A percentile compares a stretch with the other conserved stretches of the same genome.
These are phyloP conservation scores for Cytospora mali DNA, from an alignment of 2,329 filamentous ascomycete genomes.

Conservation along the genomic window DNA sequence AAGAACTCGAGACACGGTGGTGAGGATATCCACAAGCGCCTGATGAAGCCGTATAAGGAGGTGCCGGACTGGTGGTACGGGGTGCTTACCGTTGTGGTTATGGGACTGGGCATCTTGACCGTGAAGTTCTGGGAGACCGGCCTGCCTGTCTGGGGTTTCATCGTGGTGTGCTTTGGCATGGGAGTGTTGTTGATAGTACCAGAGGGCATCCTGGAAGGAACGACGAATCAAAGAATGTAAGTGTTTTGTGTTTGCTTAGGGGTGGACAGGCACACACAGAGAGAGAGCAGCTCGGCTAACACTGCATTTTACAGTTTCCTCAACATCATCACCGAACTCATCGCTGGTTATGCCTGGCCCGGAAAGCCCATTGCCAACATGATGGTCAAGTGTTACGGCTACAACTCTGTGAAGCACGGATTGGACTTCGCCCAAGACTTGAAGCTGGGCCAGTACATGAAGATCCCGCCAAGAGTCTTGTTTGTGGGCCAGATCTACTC, in stretches of 20 bases:
- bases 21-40: conserved; percentile 42
- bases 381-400: conserved; percentile 40
- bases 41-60: conserved; percentile 42
- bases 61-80: conserved; percentile 46
- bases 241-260: background rate
- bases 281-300: background rate
- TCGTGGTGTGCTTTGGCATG: conserved; percentile 34
- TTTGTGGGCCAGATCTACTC: conserved; percentile 41
- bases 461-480: conserved; percentile 38
- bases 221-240: conserved; percentile 35
- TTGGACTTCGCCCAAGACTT: conserved; percentile 39
- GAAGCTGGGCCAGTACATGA: conserved; percentile 39
- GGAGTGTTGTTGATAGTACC: conserved; percentile 33
- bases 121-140: conserved; percentile 34
- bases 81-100: conserved; percentile 36
- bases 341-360: conserved; percentile 38
- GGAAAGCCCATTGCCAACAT: conserved; percentile 38
- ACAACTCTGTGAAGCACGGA: conserved; percentile 39
- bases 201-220: conserved; percentile 34
- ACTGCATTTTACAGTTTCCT: conserved; percentile 31
- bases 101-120: conserved; percentile 39
- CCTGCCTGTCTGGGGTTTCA: conserved; percentile 37
- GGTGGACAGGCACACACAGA: background rate
- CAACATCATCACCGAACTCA: conserved; percentile 40
- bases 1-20: conserved; percentile 35